These are phyloP conservation scores for Ophiostoma himal-ulmi DNA, from an alignment of 2,329 filamentous ascomycete species.

Conservation along the genomic window DNA sequence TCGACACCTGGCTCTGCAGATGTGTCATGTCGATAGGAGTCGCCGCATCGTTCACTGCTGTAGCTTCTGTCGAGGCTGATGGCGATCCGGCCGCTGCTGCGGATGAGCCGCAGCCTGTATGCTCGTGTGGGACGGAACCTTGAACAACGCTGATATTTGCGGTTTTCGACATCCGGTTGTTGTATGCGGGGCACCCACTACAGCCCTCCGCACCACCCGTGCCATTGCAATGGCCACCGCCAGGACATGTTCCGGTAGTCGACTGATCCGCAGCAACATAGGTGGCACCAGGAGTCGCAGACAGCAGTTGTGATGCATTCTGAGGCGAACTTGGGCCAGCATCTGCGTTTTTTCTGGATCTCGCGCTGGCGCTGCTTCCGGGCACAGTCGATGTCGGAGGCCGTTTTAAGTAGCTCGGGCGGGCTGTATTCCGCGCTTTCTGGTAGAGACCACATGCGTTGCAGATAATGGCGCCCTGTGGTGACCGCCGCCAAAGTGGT, in stretches of 20 bases:
- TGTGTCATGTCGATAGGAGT: slow-evolving; percentile 47
- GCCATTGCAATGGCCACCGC: slow-evolving; percentile 90
- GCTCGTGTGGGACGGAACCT: slow-evolving; percentile 15
- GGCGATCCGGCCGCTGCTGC: background rate
- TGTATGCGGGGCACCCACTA: slow-evolving; percentile 92
- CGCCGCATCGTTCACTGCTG: slow-evolving; percentile 31
- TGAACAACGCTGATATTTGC: slow-evolving; percentile 61
- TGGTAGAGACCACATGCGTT: slow-evolving; percentile 95
- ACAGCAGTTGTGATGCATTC: slow-evolving; percentile 36
- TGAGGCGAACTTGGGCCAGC: slow-evolving; percentile 36
- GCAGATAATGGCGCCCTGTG: slow-evolving; percentile 89
- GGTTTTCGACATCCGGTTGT: slow-evolving; percentile 89
- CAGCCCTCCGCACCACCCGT: slow-evolving; percentile 93
- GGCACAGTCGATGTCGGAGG: slow-evolving; percentile 48
- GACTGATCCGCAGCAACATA: slow-evolving; percentile 74
- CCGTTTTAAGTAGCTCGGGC: slow-evolving; percentile 85
- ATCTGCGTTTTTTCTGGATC: slow-evolving; percentile 40
- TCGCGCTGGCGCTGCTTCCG: slow-evolving; percentile 28
- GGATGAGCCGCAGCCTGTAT: slow-evolving; percentile 6
- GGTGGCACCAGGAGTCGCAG: slow-evolving; percentile 50
- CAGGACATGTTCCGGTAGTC: slow-evolving; percentile 82
- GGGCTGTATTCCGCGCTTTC: slow-evolving; percentile 85
- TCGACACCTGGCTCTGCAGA: slow-evolving; percentile 45
- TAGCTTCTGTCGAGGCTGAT: background rate
- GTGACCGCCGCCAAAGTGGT: slow-evolving; percentile 88